Percentiles rank a stretch among this genome's conserved stretches.
Conservation (phyloP, 768 basidiomycete species). For the Phallus indusiatus region DNA sequence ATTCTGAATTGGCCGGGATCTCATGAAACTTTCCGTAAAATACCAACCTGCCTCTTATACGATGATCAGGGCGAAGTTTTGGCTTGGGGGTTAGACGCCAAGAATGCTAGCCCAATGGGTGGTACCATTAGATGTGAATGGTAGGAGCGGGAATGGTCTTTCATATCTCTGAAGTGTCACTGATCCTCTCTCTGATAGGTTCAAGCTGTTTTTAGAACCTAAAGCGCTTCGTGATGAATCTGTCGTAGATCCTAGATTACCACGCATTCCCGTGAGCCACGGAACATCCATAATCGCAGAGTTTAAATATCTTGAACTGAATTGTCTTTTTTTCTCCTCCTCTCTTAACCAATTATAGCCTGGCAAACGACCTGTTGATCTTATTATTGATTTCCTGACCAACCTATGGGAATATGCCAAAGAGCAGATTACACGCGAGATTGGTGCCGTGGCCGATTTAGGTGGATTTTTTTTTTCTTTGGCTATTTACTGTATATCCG, state of each 20-base stretch:
- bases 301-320: not conserved
- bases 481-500: not conserved
- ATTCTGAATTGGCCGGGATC: conserved; percentile 83
- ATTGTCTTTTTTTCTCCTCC: not conserved
- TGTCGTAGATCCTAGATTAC: conserved; percentile 66
- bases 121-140: conserved; percentile 55
- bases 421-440: conserved; percentile 78
- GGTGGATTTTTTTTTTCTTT: conserved; percentile 36
- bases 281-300: not conserved
- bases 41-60: conserved; percentile 79
- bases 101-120: conserved; percentile 60
- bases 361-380: conserved; percentile 66
- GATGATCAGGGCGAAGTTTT: conserved; percentile 62
- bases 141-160: conserved; percentile 21
- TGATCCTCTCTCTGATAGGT: conserved; percentile 30
- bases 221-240: conserved; percentile 65
- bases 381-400: conserved; percentile 76
- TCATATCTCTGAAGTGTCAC: not conserved
- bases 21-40: conserved; percentile 79
- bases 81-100: conserved; percentile 84
- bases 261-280: conserved; percentile 54
- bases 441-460: conserved; percentile 77
- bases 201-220: conserved; percentile 83
- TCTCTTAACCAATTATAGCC: conserved; percentile 31
- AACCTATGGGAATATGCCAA: conserved; percentile 84